A percentile compares a stretch with the other conserved stretches of the same genome.
These are phyloP conservation scores for Trichoderma koningii DNA, from an alignment of 2,329 filamentous ascomycete genomes.

Conservation along the genomic window DNA sequence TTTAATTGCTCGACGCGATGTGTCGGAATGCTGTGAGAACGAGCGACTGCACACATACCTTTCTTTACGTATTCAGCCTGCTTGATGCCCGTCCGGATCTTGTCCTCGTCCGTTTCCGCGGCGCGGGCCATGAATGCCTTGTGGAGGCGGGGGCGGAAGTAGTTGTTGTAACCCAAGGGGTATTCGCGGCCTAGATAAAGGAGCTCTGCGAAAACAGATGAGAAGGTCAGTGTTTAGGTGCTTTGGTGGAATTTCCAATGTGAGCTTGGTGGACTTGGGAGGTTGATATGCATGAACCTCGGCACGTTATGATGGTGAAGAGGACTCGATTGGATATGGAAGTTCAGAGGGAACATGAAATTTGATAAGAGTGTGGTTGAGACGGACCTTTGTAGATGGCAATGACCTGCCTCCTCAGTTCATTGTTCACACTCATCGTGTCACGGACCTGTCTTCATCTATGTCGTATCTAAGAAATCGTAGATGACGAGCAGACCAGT, in stretches of 20 bases:
- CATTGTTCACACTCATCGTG: slow-evolving; percentile 45
- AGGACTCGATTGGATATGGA: background rate
- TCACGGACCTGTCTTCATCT: too few relatives aligned
- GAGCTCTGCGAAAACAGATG: slow-evolving; percentile 60
- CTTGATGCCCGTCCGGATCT: slow-evolving; percentile 74
- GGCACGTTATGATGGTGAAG: background rate
- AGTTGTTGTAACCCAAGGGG: slow-evolving; percentile 72
- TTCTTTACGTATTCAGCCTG: slow-evolving; percentile 89
- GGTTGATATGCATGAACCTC: background rate
- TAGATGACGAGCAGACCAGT: background rate
- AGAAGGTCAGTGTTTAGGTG: too few relatives aligned
- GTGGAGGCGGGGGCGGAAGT: slow-evolving; percentile 80
- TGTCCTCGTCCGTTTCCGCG: slow-evolving; percentile 66
- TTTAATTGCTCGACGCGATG: background rate
- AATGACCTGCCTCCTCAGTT: slow-evolving; percentile 76
- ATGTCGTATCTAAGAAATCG: background rate
- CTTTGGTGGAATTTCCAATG: too few relatives aligned
- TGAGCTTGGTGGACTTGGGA: too few relatives aligned
- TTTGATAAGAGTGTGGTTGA: too few relatives aligned
- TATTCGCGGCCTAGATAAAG: slow-evolving; percentile 84
- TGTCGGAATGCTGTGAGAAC: too few relatives aligned
- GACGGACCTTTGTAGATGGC: slow-evolving; percentile 79
- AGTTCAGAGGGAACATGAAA: too few relatives aligned
- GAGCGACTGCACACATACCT: slow-evolving; percentile 51
- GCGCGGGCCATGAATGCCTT: slow-evolving; percentile 80